Evolutionary conservation across 2,329 filamentous ascomycete genomes (phyloP), one percentile per base, ranked within the genome.

Genomic region (Waltergamsia citrina): DNA sequence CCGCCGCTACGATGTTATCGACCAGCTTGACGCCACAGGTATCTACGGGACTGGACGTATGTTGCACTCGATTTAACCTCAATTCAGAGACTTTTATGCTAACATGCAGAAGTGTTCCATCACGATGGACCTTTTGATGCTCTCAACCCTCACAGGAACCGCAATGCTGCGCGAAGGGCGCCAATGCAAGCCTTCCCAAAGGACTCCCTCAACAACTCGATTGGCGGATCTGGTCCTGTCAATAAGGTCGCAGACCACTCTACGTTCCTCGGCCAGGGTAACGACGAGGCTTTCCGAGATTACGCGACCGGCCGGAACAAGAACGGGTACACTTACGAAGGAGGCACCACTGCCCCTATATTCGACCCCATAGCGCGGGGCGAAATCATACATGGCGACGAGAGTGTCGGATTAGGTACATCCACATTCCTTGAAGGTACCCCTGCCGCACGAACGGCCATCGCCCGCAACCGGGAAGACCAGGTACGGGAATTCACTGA

Each of bases 51-150:
- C 83, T 48, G 88, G 90, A 60, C 66, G 86, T 93, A 67, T 62
- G 85, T 77, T 31, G n/a, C n/a, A n/a, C n/a, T n/a, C n/a, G n/a
- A n/a, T n/a, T n/a, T n/a, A n/a, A n/a, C n/a, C n/a, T n/a, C n/a
- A n/a, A n/a, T n/a, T n/a, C n/a, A n/a, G n/a, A n/a, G n/a, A n/a
- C n/a, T n/a, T n/a, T n/a, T 25, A 8, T 38, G 18, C 40, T 43
- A 32, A 42, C 33, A 28, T 27, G 38, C n/a, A 19, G n/a, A 8
- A 94, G 87, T 94, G 45, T 94, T 96, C 60, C 92, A 98, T 50
- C 92, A 98, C 52, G 92, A 96, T 50, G 92, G 92, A 1, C 92
- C 92, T 5, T 98, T 95, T 49, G 92, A 98, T 58, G 92, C 92
- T 15, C 85, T 92, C 55, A 94, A 94, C 56, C 87, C 92, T 5